phyloP scores from a whole-genome alignment of 192 early-diverging fungal species.

The Coemansia sp. region DNA sequence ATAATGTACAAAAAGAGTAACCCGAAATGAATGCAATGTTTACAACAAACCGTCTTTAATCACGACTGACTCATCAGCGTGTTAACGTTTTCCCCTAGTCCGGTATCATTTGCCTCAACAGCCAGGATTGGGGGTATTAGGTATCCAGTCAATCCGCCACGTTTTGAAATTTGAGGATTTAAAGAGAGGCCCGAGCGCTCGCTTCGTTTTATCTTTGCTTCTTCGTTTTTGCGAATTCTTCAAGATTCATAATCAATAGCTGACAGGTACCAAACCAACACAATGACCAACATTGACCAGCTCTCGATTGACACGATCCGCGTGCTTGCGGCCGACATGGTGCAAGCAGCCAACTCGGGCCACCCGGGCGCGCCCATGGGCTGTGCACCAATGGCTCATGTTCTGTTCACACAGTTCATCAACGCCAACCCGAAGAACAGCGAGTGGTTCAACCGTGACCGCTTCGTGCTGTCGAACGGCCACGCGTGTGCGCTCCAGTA shows the following conservation, averaged over 20 bases:
- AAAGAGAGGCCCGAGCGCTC: not conserved
- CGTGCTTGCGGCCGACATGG: conserved; percentile 83
- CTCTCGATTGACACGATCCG: conserved; percentile 87
- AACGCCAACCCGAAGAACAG: conserved; percentile 85
- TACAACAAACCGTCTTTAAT: no score
- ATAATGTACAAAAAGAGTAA: not conserved
- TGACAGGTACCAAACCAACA: not conserved
- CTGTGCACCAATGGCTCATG: conserved; percentile 90
- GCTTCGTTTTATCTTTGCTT: not conserved
- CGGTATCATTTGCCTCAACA: not conserved
- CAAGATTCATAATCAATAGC: not conserved
- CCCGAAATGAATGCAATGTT: no score
- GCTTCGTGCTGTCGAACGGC: conserved; percentile 97
- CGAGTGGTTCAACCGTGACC: conserved; percentile 92
- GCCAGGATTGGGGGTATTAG: not conserved
- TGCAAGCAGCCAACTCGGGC: conserved; percentile 86
- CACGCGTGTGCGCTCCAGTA: conserved; percentile 96
- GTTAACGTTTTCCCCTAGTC: not conserved
- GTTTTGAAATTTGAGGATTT: not conserved
- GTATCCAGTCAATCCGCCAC: not conserved
- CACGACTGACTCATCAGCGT: not conserved
- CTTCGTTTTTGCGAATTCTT: not conserved
- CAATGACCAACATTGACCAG: conserved; percentile 52
- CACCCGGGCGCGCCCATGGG: conserved; percentile 99
- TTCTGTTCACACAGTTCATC: conserved; percentile 84